Base-by-base conservation (phyloP, 768 basidiomycete species). In the Mycena rebaudengoi region DNA sequence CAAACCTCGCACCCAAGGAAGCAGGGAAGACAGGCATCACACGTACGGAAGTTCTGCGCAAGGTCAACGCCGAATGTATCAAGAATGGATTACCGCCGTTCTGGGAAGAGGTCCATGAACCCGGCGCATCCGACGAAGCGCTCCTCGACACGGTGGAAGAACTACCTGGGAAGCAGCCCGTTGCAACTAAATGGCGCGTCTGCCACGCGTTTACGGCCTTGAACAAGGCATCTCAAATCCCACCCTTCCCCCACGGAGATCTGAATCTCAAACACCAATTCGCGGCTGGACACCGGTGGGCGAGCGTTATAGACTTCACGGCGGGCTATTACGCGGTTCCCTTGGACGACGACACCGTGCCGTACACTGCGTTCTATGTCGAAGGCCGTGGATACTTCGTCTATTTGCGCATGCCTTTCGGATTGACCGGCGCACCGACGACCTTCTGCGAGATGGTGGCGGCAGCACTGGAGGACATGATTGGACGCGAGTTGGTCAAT, bases 321-420 rank as follows among this genome's bases (percentile, higher is more conserved):
- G 66, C 70, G 0, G 82, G 80, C 1, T 82, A 80, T 70, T 76
- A 76, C 52, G 73, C 69, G 14, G 66, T 71, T 10, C 46, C 61
- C 10, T 50, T 75, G 13, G 50, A 67, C 16, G 55, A 59, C 8
- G 74, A 74, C 14, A 60, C 67, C 1, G 58, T 67, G 18, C 75
- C 75, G 0, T 77, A 76, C 40, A 65, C 78, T 0, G 70, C 69
- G 5, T 83, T 83, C 64, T 81, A 80, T 33, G 73, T 79, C 0
- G 74, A 76, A 60, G 81, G 80, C 0, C 32, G 71, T 0, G 82
- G 82, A 0, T 80, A 77, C 37, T 79, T 77, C 39, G 53, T 62
- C 3, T 82, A 79, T 41, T 26, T 65, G 0, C 40, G 71, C 0
- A 81, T 84, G 77, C 81, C 79, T 0, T 80, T 83, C 55, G 82